phyloP scores from a whole-genome alignment of 2,329 filamentous ascomycete genomes.

The Alternaria longipes region DNA sequence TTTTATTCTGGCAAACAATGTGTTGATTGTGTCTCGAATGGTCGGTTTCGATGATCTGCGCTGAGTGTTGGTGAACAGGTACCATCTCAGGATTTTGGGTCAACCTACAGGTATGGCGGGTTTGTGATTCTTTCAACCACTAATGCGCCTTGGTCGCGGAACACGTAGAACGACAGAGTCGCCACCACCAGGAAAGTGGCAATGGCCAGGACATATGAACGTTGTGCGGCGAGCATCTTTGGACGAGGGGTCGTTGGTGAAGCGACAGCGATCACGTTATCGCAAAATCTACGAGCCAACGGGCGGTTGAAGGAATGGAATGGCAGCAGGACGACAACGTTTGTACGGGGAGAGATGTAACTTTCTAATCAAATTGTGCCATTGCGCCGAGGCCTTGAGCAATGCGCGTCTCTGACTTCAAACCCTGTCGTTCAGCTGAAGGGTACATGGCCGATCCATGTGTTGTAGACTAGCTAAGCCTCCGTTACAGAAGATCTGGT shows the following conservation, averaged over 20 bases:
- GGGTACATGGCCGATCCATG: neutral
- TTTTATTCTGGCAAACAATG: constrained; percentile 27
- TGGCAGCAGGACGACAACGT: neutral
- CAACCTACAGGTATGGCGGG: constrained; percentile 20
- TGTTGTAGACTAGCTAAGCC: neutral
- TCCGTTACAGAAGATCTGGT: neutral
- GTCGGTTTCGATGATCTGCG: constrained; percentile 15
- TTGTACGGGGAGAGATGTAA: neutral
- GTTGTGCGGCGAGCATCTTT: constrained; percentile 28
- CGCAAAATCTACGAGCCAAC: neutral
- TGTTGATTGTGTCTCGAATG: constrained; percentile 24
- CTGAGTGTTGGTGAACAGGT: neutral
- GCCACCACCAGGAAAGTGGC: constrained; percentile 22
- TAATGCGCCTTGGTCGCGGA: constrained; percentile 10
- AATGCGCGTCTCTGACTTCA: neutral
- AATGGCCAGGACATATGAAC: constrained; percentile 19
- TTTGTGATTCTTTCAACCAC: constrained; percentile 13
- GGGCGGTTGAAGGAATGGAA: neutral
- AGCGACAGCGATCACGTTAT: neutral
- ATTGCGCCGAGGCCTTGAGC: neutral
- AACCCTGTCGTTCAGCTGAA: neutral
- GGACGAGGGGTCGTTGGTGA: neutral
- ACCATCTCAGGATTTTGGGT: neutral
- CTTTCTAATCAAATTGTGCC: neutral
- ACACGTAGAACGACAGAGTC: constrained; percentile 22